These are phyloP conservation scores for Oenanthe sinensis DNA, from an alignment of 129 eudicot genomes.

Conservation along the genomic window DNA sequence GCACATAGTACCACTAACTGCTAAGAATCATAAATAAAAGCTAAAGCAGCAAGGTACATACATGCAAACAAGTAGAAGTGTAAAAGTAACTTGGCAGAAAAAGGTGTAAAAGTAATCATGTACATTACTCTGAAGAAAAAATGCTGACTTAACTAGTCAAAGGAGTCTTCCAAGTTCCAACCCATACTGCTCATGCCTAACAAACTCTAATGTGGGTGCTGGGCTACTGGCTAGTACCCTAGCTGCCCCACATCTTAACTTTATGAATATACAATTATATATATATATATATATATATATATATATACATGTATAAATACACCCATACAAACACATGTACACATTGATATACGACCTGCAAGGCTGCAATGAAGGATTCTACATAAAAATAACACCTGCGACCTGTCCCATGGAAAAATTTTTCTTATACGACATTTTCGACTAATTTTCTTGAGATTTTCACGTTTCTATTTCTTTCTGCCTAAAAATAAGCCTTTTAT, in stretches of 20 bases:
- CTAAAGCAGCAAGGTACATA: not conserved
- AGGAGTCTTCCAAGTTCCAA: not conserved
- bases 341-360: not conserved
- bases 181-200: slow-evolving; percentile 1
- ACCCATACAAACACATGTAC: not conserved
- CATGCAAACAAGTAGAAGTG: not conserved
- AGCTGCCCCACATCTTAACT: not conserved
- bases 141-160: not conserved
- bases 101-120: slow-evolving; percentile 3
- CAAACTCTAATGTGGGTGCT: not conserved
- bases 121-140: not conserved
- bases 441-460: not conserved
- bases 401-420: not conserved
- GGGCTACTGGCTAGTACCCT: not conserved
- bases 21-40: not conserved
- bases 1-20: not conserved
- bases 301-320: not conserved
- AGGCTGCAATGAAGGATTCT: not conserved
- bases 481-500: not conserved
- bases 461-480: not conserved
- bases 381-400: not conserved
- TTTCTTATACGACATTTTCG: not conserved
- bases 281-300: not conserved
- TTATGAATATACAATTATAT: not conserved
- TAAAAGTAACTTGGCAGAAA: not conserved